Conservation (phyloP, 805 yeast species). For the Candida pseudoglaebosa region DNA sequence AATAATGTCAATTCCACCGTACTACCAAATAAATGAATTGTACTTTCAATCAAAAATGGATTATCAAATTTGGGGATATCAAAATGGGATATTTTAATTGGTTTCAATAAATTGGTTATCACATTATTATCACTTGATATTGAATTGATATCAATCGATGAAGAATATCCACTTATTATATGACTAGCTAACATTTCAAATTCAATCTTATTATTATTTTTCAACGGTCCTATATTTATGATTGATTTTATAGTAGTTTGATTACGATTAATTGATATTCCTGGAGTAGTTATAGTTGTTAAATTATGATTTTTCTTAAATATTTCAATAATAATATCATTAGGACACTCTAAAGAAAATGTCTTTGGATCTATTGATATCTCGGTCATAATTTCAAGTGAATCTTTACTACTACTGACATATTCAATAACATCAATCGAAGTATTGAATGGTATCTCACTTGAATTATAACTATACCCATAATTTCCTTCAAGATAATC, state of each 20-base stretch:
- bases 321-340: conserved; percentile 23
- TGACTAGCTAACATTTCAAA: conserved; percentile 3
- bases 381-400: conserved; percentile 24
- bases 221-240: conserved; percentile 1
- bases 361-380: conserved; percentile 33
- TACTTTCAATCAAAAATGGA: conserved; percentile 46
- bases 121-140: conserved; percentile 12
- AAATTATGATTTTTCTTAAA: neutral
- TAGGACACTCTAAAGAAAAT: conserved; percentile 18
- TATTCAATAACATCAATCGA: conserved; percentile 16
- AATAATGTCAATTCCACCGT: conserved; percentile 51
- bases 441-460: conserved; percentile 9
- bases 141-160: conserved; percentile 28
- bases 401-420: conserved; percentile 21
- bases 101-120: conserved; percentile 12
- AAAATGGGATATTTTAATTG: conserved; percentile 20
- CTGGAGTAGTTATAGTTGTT: neutral
- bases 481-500: too few species aligned
- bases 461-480: neutral
- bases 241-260: conserved; percentile 5
- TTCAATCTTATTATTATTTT: neutral
- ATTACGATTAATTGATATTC: neutral
- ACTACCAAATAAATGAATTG: conserved; percentile 52
- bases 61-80: conserved; percentile 20
- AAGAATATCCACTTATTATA: neutral